Base-by-base conservation (phyloP, 176 grass and related monocot genomes). In the Aegilops sharonensis region DNA sequence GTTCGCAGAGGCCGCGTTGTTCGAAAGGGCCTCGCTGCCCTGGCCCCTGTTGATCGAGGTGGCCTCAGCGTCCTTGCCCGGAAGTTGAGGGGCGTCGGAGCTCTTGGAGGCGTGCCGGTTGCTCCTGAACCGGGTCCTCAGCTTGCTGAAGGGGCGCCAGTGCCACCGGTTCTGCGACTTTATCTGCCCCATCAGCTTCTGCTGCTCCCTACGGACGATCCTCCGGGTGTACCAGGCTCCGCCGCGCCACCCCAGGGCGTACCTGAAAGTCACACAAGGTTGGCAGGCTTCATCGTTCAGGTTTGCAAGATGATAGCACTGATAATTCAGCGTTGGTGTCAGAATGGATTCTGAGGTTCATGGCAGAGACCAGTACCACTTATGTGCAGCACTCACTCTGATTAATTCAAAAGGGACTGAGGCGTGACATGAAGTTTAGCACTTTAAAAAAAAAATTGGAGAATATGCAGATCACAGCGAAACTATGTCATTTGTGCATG, bases 211-310 rank as follows among this genome's bases (percentile, higher is more conserved):
- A 24, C 85, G 88, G 69, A 93, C 84, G 34, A 64, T 64, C 76
- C 95, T 84, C 21, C 86, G 87, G 29, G 88, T 23, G 3, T 98
- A 94, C 96, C 93, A 94, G 62, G 81, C 80, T 61, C 95, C 93
- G n/a, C 95, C 81, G 10, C 95, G 91, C 95, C 95, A 92, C n/a
- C 95, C 95, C 18, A 98, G 62, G 34, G 76, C 76, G n/a, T 92
- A 98, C 68, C 93, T 98, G 91, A 3, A 24, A 68, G 25, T 32
- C 17, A 14, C 36, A 80, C 11, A 80, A 87, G 18, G 9, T 32
- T 50, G 47, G 21, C 35, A 39, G 69, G 2, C 6, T 72, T 42
- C n/a, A 42, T 23, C 21, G 0, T 42, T 72, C 69, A 72, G 21
- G 11, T 72, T 72, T 8, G 25, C 23, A 47, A 35, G 40, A 78